A percentile compares a stretch with the other conserved stretches of the same genome.
Conservation (phyloP, 1,284 basidiomycete genomes). For the Filobasidium uniguttulatum region DNA sequence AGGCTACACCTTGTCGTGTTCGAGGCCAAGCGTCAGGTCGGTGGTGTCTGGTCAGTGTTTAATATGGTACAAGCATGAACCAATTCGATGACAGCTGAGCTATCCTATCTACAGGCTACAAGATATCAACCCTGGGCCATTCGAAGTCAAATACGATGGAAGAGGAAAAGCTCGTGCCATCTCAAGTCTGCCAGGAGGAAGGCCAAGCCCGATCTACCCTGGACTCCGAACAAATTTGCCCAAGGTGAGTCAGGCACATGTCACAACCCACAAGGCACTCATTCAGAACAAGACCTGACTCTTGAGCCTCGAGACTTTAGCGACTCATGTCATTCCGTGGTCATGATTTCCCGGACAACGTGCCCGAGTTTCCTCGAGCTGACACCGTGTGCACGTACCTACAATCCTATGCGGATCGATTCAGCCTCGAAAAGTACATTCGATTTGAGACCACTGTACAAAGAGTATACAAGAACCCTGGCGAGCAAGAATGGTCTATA, state of each 20-base stretch:
- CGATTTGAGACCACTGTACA: constrained; percentile 33
- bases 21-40: constrained; percentile 21
- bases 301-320: background rate
- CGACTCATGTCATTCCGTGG: constrained; percentile 13
- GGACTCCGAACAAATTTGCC: constrained; percentile 35
- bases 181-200: constrained; percentile 4
- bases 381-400: constrained; percentile 33
- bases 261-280: constrained; percentile 7
- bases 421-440: constrained; percentile 23
- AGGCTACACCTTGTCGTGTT: constrained; percentile 16
- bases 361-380: constrained; percentile 14
- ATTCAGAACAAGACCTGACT: background rate
- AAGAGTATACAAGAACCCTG: constrained; percentile 18
- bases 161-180: constrained; percentile 2
- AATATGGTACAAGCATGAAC: constrained; percentile 7
- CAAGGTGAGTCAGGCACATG: constrained; percentile 23
- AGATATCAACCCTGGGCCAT: constrained; percentile 16
- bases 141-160: background rate
- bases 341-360: background rate
- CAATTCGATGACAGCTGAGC: constrained; percentile 8
- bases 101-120: constrained; percentile 17
- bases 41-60: constrained; percentile 31
- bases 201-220: constrained; percentile 30
- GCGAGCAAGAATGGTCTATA: background rate
- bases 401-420: constrained; percentile 24